Evolutionary conservation across 2,329 filamentous ascomycete genomes (phyloP).

Genomic region (Chrysosphaeria jannelii): DNA sequence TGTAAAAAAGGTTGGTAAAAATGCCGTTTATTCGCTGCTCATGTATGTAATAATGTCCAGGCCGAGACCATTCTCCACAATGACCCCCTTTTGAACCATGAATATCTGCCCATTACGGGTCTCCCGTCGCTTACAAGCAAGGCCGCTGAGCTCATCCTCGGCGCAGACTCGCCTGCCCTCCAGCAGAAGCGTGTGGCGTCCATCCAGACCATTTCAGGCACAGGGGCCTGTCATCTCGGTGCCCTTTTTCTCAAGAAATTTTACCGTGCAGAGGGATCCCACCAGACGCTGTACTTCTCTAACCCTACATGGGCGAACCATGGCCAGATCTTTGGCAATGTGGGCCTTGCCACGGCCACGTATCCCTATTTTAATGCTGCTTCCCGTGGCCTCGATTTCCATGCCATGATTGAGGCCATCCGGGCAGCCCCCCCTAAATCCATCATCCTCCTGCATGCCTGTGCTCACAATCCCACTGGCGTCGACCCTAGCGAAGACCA

Average conservation of each 20-base stretch:
- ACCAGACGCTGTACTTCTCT: conserved; percentile 62
- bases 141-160: conserved; percentile 72
- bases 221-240: conserved; percentile 78
- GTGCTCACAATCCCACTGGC: conserved; percentile 92
- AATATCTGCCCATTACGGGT: conserved; percentile 91
- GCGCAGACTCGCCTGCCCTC: conserved; percentile 50
- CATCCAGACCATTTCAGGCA: conserved; percentile 88
- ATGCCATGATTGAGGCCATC: conserved; percentile 53
- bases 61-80: conserved; percentile 70
- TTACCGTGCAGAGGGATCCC: conserved; percentile 45
- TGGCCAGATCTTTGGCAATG: conserved; percentile 92
- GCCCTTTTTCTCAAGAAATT: conserved; percentile 84
- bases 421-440: conserved; percentile 43
- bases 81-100: conserved; percentile 81
- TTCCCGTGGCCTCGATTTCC: conserved; percentile 76
- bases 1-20: conserved; percentile 73
- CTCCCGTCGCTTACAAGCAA: conserved; percentile 62
- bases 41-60: conserved; percentile 21
- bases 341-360: conserved; percentile 41
- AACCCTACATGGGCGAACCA: conserved; percentile 97
- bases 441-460: conserved; percentile 77
- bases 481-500: conserved; percentile 84
- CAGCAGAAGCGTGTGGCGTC: conserved; percentile 54
- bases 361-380: conserved; percentile 87
- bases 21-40: no score